Evolutionary conservation across 1,284 basidiomycete species (phyloP).

Genomic region (Pseudozyma sp.): DNA sequence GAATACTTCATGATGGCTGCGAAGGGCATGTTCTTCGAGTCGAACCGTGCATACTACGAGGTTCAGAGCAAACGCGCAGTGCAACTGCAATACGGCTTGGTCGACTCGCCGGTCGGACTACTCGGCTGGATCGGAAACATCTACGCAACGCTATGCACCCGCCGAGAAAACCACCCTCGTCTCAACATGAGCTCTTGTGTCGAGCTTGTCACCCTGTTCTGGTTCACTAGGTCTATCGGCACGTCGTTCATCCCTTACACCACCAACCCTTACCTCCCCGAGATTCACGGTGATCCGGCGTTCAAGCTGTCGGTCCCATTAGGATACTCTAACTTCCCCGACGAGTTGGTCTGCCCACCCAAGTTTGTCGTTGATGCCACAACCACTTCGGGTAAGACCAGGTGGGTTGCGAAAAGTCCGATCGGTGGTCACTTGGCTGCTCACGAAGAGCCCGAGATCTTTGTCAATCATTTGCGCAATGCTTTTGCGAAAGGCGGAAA

Average conservation of each 20-base stretch:
- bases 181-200: conserved; percentile 47
- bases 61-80: conserved; percentile 46
- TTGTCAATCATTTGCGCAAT: conserved; percentile 52
- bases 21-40: conserved; percentile 41
- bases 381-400: conserved; percentile 35
- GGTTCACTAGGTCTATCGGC: conserved; percentile 52
- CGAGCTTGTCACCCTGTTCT: conserved; percentile 46
- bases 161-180: conserved; percentile 25
- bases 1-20: conserved; percentile 39
- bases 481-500: conserved; percentile 47
- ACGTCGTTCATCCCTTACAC: conserved; percentile 59
- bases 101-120: conserved; percentile 56
- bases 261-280: conserved; percentile 47
- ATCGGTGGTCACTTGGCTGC: conserved; percentile 60
- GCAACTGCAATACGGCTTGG: conserved; percentile 48
- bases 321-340: conserved; percentile 54
- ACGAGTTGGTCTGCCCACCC: conserved; percentile 53
- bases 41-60: conserved; percentile 53
- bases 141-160: conserved; percentile 34
- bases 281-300: conserved; percentile 37
- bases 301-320: conserved; percentile 46
- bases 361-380: conserved; percentile 44
- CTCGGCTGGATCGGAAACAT: conserved; percentile 58
- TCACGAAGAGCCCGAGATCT: conserved; percentile 54
- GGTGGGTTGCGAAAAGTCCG: conserved; percentile 45